Conservation (phyloP, 192 early-diverging fungal species). For the Phlyctochytrium bullatum region DNA sequence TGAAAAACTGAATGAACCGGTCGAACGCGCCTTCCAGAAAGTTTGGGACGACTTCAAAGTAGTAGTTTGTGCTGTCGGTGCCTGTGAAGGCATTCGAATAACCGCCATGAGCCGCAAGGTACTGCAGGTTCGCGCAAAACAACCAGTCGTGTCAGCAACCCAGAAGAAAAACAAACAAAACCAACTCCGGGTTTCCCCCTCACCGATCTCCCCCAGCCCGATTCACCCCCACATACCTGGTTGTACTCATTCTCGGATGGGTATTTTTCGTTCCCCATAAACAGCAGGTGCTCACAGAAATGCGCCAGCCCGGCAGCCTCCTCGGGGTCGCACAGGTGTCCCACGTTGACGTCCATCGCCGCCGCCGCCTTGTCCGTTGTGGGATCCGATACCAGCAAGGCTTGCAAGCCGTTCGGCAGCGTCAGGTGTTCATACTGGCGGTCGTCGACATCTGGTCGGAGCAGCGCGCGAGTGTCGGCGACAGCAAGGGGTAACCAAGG, state of each 20-base stretch:
- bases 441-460: slow-evolving; percentile 40
- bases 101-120: slow-evolving; percentile 71
- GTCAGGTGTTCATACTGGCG: slow-evolving; percentile 34
- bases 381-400: slow-evolving; percentile 68
- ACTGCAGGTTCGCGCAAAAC: slow-evolving; percentile 42
- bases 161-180: too few relatives aligned
- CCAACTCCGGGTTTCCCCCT: too few relatives aligned
- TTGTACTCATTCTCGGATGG: slow-evolving; percentile 81
- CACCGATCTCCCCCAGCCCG: too few relatives aligned
- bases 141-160: too few relatives aligned
- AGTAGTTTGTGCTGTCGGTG: slow-evolving; percentile 76
- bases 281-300: slow-evolving; percentile 57
- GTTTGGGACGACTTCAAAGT: slow-evolving; percentile 73
- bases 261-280: slow-evolving; percentile 54
- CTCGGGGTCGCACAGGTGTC: slow-evolving; percentile 72
- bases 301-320: slow-evolving; percentile 79
- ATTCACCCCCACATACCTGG: too few relatives aligned
- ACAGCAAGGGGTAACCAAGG: too few relatives aligned
- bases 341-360: slow-evolving; percentile 80
- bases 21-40: slow-evolving; percentile 57
- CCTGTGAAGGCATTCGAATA: slow-evolving; percentile 79
- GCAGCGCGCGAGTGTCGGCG: too few relatives aligned
- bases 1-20: slow-evolving; percentile 92
- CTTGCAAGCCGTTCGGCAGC: slow-evolving; percentile 60
- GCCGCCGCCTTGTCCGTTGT: slow-evolving; percentile 75